Evolutionary conservation across 805 yeast genomes (phyloP), one percentile per base, ranked within the genome.

Genomic region (Millerozyma acaciae): DNA sequence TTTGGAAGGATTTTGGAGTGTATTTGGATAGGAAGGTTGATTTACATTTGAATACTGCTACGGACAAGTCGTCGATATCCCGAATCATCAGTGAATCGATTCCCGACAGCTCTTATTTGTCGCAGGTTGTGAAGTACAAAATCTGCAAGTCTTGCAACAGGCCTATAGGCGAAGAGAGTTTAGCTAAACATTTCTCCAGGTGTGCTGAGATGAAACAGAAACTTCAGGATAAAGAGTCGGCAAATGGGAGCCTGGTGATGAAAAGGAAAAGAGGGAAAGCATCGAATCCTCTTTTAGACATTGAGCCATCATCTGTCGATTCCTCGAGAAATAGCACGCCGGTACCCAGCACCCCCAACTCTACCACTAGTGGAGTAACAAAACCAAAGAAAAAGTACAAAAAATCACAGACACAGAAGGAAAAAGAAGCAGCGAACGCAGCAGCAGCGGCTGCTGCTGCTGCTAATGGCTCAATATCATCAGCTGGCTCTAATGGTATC

Each of bases 361-460:
- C 42, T n/a, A 38, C 40, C 25, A 30, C 50, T n/a, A 37, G 39
- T 24, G 45, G 42, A 8, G 34, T 42, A 5, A 42, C 43, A 6
- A 45, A 47, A 34, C 70, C 70, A 3, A 65, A 65, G 51, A 65
- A 66, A 47, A 66, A 66, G 42, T 65, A 66, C 41, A 65, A 64
- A 45, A 65, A 66, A 39, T 55, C 64, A 2, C 69, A 66, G 37
- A 57, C 65, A 27, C 70, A 66, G 41, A 62, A 58, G 44, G 71
- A 65, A 33, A 65, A 65, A 39, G 73, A 65, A 38, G 71, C 70
- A 2, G 73, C 71, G 15, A 61, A 61, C 40, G 70, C 70, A 4
- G 70, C 70, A 2, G 70, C 70, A 0, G 70, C 70, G 0, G 70
- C 71, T 2, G 67, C 68, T 0, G 62, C 63, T 1, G 68, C 65